Percentiles rank a stretch among this genome's conserved stretches.
Conservation (phyloP, 2,329 filamentous ascomycete species). For the Coniella vitis region DNA sequence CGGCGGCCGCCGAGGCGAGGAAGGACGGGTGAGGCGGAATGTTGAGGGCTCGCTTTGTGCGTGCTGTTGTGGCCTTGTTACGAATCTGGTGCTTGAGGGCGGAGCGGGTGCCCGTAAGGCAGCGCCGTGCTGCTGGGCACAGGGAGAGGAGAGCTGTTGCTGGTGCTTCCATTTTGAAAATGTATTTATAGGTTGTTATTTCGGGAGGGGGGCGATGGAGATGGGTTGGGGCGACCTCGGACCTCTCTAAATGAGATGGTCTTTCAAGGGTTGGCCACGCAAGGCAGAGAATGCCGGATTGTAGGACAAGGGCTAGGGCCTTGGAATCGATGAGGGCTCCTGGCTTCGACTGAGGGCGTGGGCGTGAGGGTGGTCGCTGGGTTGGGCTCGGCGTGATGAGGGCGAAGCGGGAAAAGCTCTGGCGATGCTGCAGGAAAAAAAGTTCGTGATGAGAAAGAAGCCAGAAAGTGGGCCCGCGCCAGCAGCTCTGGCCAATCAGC, state of each 20-base stretch:
- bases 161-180: constrained; percentile 12
- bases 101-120: constrained; percentile 7
- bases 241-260: neutral
- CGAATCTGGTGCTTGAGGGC: constrained; percentile 22
- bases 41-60: constrained; percentile 52
- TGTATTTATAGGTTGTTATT: neutral
- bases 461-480: neutral
- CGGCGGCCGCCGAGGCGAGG: constrained; percentile 28
- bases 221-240: neutral
- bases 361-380: neutral
- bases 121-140: constrained; percentile 9
- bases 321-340: too few species aligned
- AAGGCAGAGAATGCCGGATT: too few species aligned
- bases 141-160: constrained; percentile 9
- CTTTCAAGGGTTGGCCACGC: neutral
- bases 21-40: constrained; percentile 57
- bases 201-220: neutral
- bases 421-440: constrained; percentile 8
- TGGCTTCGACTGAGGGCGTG: too few species aligned
- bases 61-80: constrained; percentile 43
- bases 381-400: neutral
- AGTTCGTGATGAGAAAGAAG: constrained; percentile 5
- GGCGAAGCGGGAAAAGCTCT: neutral
- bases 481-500: constrained; percentile 11
- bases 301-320: too few species aligned